These are phyloP conservation scores for Blastomyces parvus DNA, from an alignment of 2,329 filamentous ascomycete genomes.

Conservation along the genomic window DNA sequence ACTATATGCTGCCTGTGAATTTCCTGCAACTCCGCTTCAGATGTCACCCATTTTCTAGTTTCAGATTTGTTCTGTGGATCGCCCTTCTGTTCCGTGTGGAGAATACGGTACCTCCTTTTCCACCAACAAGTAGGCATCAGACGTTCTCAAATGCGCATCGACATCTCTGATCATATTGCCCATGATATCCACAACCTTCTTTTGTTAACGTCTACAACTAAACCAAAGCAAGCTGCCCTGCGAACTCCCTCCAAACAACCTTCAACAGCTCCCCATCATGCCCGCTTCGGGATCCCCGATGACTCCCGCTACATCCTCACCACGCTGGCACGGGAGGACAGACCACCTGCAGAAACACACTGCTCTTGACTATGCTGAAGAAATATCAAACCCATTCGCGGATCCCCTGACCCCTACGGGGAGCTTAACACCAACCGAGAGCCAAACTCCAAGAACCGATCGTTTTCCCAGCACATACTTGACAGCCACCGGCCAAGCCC, in stretches of 20 bases:
- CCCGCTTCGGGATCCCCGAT: not conserved
- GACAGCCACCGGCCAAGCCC: not conserved
- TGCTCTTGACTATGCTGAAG: not conserved
- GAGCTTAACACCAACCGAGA: not conserved
- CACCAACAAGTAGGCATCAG: no score
- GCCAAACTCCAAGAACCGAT: not conserved
- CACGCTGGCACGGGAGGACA: not conserved
- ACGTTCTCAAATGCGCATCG: not conserved
- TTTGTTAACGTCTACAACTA: not conserved
- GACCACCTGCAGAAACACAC: not conserved
- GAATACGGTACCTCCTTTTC: no score
- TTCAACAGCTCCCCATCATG: not conserved
- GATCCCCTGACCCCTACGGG: not conserved
- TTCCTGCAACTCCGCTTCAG: not conserved
- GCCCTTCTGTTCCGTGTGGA: not conserved
- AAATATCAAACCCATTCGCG: not conserved
- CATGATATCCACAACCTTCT: not conserved
- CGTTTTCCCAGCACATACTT: not conserved
- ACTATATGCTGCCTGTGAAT: not conserved
- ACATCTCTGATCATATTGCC: not conserved
- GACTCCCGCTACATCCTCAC: not conserved
- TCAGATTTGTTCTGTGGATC: not conserved
- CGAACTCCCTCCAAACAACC: not conserved
- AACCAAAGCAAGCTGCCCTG: not conserved
- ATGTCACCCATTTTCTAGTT: not conserved